A percentile compares a stretch with the other conserved stretches of the same genome.
Conservation (phyloP, 2,329 filamentous ascomycete species). For the Colletotrichum karsti region DNA sequence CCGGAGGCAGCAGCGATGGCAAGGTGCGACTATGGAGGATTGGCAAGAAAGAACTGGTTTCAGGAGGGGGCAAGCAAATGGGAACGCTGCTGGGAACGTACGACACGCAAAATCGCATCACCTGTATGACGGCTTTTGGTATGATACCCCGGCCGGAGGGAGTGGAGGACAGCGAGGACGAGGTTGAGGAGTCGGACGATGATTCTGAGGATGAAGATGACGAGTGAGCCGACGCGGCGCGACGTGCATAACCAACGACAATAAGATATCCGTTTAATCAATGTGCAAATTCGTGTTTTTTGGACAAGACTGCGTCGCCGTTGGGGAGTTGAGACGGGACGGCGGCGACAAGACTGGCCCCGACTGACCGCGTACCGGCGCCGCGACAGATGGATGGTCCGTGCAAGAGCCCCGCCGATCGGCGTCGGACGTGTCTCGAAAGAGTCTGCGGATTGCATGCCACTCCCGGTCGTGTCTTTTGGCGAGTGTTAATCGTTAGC, state of each 20-base stretch:
- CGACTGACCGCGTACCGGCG: neutral
- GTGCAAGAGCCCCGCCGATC: constrained; percentile 14
- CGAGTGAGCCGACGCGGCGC: constrained; percentile 32
- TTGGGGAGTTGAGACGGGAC: neutral
- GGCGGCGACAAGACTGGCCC: neutral
- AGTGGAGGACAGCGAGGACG: constrained; percentile 66
- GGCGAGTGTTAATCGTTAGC: neutral
- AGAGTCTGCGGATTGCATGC: constrained; percentile 19
- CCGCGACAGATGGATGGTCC: neutral
- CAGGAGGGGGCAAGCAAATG: constrained; percentile 46
- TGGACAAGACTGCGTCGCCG: neutral
- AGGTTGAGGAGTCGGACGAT: constrained; percentile 52
- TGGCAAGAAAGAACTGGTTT: constrained; percentile 47
- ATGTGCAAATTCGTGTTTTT: neutral
- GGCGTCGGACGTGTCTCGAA: constrained; percentile 18
- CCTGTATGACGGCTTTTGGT: constrained; percentile 85
- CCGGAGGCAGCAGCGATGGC: constrained; percentile 87
- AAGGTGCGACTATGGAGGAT: constrained; percentile 82
- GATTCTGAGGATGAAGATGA: constrained; percentile 46
- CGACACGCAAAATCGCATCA: constrained; percentile 88
- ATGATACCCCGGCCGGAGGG: constrained; percentile 78
- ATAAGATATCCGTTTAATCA: constrained; percentile 1
- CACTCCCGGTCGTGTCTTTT: neutral
- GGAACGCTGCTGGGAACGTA: constrained; percentile 79
- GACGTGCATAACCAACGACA: neutral